These are phyloP conservation scores for Haplosporangium sp. DNA, from an alignment of 371 early-diverging fungal species.

Conservation along the genomic window DNA sequence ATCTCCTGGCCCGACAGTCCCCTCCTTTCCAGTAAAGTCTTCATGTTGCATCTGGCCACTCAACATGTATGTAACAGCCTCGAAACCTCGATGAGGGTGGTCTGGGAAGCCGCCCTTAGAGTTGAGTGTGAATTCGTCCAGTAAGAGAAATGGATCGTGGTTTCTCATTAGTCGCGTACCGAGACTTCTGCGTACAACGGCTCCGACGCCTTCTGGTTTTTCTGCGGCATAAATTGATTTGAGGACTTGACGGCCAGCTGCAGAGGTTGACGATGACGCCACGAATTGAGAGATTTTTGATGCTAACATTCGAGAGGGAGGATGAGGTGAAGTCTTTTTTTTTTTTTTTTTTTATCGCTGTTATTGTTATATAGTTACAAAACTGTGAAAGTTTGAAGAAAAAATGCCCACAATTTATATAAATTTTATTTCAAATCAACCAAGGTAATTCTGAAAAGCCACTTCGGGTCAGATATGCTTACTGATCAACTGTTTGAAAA, in stretches of 20 bases:
- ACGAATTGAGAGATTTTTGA: slow-evolving; percentile 24
- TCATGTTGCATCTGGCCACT: slow-evolving; percentile 82
- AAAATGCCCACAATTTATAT: too few species aligned
- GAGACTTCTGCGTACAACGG: slow-evolving; percentile 74
- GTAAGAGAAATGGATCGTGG: slow-evolving; percentile 87
- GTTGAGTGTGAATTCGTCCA: slow-evolving; percentile 79
- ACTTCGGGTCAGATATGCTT: too few species aligned
- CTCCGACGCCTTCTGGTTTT: slow-evolving; percentile 35
- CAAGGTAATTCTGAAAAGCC: too few species aligned
- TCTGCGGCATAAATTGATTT: slow-evolving; percentile 42
- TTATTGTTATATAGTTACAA: background rate
- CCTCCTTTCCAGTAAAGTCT: slow-evolving; percentile 85
- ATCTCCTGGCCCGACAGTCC: slow-evolving; percentile 78
- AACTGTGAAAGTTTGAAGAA: too few species aligned
- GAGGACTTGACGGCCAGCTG: slow-evolving; percentile 26
- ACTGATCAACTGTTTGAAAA: too few species aligned
- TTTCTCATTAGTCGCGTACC: slow-evolving; percentile 65
- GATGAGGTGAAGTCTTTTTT: background rate
- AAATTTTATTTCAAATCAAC: too few species aligned
- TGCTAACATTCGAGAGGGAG: slow-evolving; percentile 14
- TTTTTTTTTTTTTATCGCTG: background rate
- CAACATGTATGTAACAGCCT: slow-evolving; percentile 84
- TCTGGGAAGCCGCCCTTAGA: slow-evolving; percentile 66
- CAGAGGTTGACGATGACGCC: background rate
- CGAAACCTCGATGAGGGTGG: slow-evolving; percentile 81